Conservation (phyloP, 176 grass and related monocot genomes). For the Oryza glaberrima region DNA sequence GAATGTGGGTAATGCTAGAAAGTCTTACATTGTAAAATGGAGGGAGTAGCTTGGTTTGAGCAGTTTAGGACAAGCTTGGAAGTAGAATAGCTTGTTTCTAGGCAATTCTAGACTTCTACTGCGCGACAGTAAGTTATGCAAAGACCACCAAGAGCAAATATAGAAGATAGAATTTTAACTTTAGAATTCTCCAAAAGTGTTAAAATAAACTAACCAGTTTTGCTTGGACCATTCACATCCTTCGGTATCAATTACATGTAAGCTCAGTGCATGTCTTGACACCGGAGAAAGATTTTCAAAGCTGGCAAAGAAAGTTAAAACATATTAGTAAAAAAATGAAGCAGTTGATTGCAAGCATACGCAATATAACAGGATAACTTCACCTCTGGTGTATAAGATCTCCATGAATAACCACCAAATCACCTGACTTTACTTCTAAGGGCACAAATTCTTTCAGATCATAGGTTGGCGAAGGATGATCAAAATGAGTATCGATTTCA, state of each 20-base stretch:
- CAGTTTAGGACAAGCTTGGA: background rate
- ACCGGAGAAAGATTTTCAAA: slow-evolving; percentile 76
- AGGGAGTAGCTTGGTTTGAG: background rate
- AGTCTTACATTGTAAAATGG: too few relatives aligned
- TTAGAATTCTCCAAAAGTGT: slow-evolving; percentile 4
- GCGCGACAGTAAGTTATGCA: background rate
- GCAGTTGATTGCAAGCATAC: slow-evolving; percentile 9
- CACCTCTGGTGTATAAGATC: slow-evolving; percentile 97
- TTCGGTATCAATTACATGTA: slow-evolving; percentile 88
- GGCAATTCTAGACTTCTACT: background rate
- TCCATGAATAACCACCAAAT: slow-evolving; percentile 87
- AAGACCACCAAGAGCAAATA: background rate
- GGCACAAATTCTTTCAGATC: slow-evolving; percentile 81
- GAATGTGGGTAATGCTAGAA: too few relatives aligned
- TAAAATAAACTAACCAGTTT: slow-evolving; percentile 74
- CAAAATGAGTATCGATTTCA: slow-evolving; percentile 87
- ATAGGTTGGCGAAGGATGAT: slow-evolving; percentile 59
- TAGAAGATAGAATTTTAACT: slow-evolving; percentile 8
- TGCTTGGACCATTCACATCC: slow-evolving; percentile 84
- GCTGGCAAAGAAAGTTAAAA: slow-evolving; percentile 51
- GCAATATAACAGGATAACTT: slow-evolving; percentile 7
- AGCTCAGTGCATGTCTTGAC: slow-evolving; percentile 89
- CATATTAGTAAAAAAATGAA: slow-evolving; percentile 37
- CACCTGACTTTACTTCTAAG: slow-evolving; percentile 87
- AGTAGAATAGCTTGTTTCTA: slow-evolving; percentile 8